Base-by-base conservation (phyloP, 2,329 filamentous ascomycete genomes). In the Scedosporium dehoogii region DNA sequence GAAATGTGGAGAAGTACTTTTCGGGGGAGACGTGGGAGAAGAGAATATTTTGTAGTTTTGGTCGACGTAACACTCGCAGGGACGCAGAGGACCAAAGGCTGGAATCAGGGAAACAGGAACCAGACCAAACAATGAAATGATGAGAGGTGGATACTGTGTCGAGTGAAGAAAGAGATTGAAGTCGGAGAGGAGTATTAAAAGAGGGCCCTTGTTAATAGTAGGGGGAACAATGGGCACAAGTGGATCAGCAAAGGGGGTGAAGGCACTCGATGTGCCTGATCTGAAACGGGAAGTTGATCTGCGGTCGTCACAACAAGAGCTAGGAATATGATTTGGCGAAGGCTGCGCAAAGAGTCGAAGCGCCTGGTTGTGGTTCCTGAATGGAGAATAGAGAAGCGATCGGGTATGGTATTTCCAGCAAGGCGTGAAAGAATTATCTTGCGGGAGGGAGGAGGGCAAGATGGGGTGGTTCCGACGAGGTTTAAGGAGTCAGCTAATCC, bases 1-100 rank as follows among this genome's bases (percentile, higher is more conserved):
- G 68, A 61, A 23, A 57, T 53, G 46, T 48, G 57, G 62, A 46
- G 42, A 58, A 55, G 44, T 38, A 46, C 9, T 46, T 59, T 25
- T 18, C 18, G 18, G n/a, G 27, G 21, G 38, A 29, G 29, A 16
- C n/a, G 10, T 6, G 33, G 29, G 42, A 29, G 23, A 27, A 33
- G 4, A n/a, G 41, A 29, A 46, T 60, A 60, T 60, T 60, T 60
- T 60, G 58, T 60, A 60, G 55, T 33, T 58, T 58, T 23, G 55
- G 23, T 41, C 33, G 55, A 58, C 12, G 25, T 33, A 23, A 16
- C 27, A 16, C 18, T 55, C 12, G 1, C 51, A 55, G 21, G 51
- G 23, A 55, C 51, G 18, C 51, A 23, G 21, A 25, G 51, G 23
- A 55, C 51, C 18, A 55, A 6, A 55, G n/a, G n/a, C 18, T 55